These are phyloP conservation scores for Lactifluus piperatus DNA, from an alignment of 768 basidiomycete genomes.

Conservation along the genomic window DNA sequence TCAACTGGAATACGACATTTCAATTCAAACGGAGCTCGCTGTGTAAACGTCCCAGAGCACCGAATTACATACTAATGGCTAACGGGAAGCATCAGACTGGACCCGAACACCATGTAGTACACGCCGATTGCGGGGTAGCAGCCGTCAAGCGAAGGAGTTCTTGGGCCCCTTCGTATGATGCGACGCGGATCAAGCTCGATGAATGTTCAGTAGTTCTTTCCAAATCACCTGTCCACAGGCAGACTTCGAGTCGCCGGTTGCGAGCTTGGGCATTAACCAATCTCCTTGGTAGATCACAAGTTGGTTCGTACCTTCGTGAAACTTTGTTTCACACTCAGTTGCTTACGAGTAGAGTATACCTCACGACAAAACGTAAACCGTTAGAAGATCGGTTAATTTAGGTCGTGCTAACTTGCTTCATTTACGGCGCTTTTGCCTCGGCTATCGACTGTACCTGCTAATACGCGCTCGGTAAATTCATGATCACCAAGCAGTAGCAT, in stretches of 20 bases:
- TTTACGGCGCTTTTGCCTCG: constrained; percentile 43
- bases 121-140: background rate
- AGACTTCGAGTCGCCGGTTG: constrained; percentile 56
- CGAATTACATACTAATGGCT: too few relatives aligned
- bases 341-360: too few relatives aligned
- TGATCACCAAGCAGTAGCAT: too few relatives aligned
- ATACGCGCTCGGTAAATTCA: constrained; percentile 64
- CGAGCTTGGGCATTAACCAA: constrained; percentile 58
- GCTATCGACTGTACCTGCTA: constrained; percentile 55
- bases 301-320: background rate
- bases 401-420: constrained; percentile 37
- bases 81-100: too few relatives aligned
- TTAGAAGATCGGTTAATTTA: background rate
- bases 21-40: constrained; percentile 28
- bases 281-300: constrained; percentile 46
- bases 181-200: too few relatives aligned
- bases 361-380: background rate
- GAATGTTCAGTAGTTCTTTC: too few relatives aligned
- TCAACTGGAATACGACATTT: background rate
- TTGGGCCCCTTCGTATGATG: too few relatives aligned
- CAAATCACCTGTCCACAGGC: too few relatives aligned
- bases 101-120: constrained; percentile 53
- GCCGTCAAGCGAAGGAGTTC: background rate
- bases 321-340: constrained; percentile 41
- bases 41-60: constrained; percentile 40